These are phyloP conservation scores for Stygiomarasmius scandens DNA, from an alignment of 1,284 basidiomycete genomes.

Conservation along the genomic window DNA sequence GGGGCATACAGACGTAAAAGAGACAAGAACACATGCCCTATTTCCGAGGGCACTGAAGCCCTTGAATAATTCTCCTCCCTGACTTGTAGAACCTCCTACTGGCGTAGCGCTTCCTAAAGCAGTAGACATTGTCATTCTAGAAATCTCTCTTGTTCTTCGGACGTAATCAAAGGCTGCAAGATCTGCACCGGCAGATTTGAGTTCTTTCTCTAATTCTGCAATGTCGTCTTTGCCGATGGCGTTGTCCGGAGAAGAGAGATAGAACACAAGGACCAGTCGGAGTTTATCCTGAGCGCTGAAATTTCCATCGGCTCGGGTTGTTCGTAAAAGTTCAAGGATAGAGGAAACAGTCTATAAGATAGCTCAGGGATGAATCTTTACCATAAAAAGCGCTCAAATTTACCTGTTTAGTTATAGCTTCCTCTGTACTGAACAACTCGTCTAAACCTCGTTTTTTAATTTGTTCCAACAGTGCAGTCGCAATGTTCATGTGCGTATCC, in stretches of 20 bases:
- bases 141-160: conserved; percentile 89
- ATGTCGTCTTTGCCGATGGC: conserved; percentile 86
- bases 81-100: conserved; percentile 65
- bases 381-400: conserved; percentile 6
- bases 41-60: conserved; percentile 94
- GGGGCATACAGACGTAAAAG: neutral
- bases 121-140: conserved; percentile 83
- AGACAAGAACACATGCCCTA: conserved; percentile 55
- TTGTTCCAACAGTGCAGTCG: conserved; percentile 92
- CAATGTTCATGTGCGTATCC: conserved; percentile 99
- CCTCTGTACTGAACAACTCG: conserved; percentile 96
- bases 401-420: conserved; percentile 85
- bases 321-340: conserved; percentile 82
- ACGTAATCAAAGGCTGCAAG: conserved; percentile 92
- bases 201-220: conserved; percentile 83
- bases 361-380: conserved; percentile 4
- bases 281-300: conserved; percentile 88
- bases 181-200: conserved; percentile 81
- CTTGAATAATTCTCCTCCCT: conserved; percentile 80
- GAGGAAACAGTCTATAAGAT: conserved; percentile 66
- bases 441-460: conserved; percentile 96
- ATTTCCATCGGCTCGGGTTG: conserved; percentile 62
- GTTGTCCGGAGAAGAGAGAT: conserved; percentile 84
- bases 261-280: conserved; percentile 92
- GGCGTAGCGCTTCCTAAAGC: conserved; percentile 70